phyloP scores from a whole-genome alignment of 1,284 basidiomycete genomes.

The Austroboletus novae-zelandiae region DNA sequence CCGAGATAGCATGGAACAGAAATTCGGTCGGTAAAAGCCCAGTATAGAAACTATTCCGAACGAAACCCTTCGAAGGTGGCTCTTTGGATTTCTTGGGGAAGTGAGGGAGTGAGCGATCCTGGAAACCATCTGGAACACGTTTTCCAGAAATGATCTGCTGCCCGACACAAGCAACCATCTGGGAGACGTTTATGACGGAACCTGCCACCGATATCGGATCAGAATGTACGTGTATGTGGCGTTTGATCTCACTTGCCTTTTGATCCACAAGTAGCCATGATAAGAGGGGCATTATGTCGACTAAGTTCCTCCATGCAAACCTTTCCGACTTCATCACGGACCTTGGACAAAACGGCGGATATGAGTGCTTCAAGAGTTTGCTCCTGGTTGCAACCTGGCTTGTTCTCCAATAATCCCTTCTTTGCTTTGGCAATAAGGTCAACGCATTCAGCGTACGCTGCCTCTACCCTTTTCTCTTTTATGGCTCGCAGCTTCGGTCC shows the following conservation, averaged over 20 bases:
- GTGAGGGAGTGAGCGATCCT: slow-evolving; percentile 97
- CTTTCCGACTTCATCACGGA: slow-evolving; percentile 94
- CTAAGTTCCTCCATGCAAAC: slow-evolving; percentile 98
- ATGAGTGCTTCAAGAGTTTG: slow-evolving; percentile 96
- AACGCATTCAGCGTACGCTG: slow-evolving; percentile 87
- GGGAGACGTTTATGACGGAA: slow-evolving; percentile 98
- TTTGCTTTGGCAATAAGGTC: slow-evolving; percentile 89
- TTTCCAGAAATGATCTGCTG: slow-evolving; percentile 98
- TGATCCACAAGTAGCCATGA: slow-evolving; percentile 99
- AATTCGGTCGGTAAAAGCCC: slow-evolving; percentile 97
- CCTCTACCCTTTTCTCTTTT: slow-evolving; percentile 88
- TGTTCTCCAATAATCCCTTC: slow-evolving; percentile 91
- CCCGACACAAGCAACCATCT: slow-evolving; percentile 99
- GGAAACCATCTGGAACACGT: slow-evolving; percentile 99
- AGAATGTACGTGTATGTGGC: not conserved
- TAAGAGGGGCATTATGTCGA: slow-evolving; percentile 93
- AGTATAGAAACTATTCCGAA: slow-evolving; percentile 95
- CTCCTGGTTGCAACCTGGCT: slow-evolving; percentile 95
- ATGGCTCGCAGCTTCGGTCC: slow-evolving; percentile 77
- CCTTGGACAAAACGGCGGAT: slow-evolving; percentile 89
- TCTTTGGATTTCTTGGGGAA: slow-evolving; percentile 98
- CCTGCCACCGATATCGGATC: slow-evolving; percentile 46
- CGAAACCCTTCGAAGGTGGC: slow-evolving; percentile 98
- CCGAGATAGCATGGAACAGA: slow-evolving; percentile 98
- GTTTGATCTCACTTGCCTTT: slow-evolving; percentile 62